Conservation (phyloP, 2,329 filamentous ascomycete genomes). For the Mycosphaerella sp. region DNA sequence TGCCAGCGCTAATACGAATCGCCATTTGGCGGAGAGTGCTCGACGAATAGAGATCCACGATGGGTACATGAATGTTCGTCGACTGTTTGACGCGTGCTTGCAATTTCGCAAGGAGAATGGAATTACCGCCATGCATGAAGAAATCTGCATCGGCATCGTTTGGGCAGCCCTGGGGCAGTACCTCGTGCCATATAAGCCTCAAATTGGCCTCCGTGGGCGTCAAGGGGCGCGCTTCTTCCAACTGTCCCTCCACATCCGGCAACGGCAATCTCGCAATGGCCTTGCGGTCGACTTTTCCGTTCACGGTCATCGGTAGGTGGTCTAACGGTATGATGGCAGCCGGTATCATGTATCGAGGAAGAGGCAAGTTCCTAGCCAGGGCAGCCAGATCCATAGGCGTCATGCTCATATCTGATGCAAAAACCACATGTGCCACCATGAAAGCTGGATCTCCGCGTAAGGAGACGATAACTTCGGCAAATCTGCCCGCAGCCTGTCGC, state of each 20-base stretch:
- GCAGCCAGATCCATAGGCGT: background rate
- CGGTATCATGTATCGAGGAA: slow-evolving; percentile 12
- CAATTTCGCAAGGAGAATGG: background rate
- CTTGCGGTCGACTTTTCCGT: slow-evolving; percentile 8
- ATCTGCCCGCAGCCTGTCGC: slow-evolving; percentile 9
- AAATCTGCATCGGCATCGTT: background rate
- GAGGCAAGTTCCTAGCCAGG: background rate
- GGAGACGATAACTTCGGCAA: slow-evolving; percentile 26
- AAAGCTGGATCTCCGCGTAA: slow-evolving; percentile 13
- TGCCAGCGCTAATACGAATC: background rate
- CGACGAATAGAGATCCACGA: background rate
- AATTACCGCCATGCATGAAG: background rate
- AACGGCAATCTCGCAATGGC: background rate
- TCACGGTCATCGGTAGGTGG: slow-evolving; percentile 1
- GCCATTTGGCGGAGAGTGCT: background rate
- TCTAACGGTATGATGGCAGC: background rate
- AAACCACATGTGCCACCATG: slow-evolving; percentile 33
- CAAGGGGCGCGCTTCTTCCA: background rate
- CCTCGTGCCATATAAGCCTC: background rate
- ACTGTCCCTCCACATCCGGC: background rate
- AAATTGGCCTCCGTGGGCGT: background rate
- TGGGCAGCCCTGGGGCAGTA: background rate
- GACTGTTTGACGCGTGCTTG: background rate
- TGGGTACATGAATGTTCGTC: background rate
- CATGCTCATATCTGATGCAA: background rate